Percentiles rank a stretch among this genome's conserved stretches.
Evolutionary conservation across 2,329 filamentous ascomycete species (phyloP).

Genomic region (Fusarium pseudocircinatum): DNA sequence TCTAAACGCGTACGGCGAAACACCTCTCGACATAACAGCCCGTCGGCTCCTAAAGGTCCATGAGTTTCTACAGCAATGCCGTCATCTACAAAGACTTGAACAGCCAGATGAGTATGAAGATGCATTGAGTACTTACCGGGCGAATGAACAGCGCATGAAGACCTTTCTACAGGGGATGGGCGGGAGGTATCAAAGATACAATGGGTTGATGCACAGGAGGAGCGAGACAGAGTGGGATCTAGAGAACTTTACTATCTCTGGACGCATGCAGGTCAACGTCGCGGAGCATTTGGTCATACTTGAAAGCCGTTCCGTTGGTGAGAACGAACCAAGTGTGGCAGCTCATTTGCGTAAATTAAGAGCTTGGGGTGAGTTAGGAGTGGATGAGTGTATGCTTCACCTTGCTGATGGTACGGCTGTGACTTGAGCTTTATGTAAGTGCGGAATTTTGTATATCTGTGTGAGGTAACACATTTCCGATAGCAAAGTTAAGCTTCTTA

Average conservation of each 20-base stretch:
- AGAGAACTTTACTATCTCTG: rapidly evolving
- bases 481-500: too few relatives aligned
- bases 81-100: neutral
- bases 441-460: too few relatives aligned
- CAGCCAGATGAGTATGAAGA: rapidly evolving
- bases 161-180: neutral
- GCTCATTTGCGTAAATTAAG: rapidly evolving
- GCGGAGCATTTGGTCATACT: neutral
- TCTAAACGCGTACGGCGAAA: rapidly evolving
- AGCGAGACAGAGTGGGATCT: neutral
- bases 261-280: rapidly evolving
- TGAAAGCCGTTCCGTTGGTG: rapidly evolving
- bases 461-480: too few relatives aligned
- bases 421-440: neutral
- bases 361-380: neutral
- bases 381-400: neutral
- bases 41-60: neutral
- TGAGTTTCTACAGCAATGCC: neutral
- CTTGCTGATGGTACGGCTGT: rapidly evolving
- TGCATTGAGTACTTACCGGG: rapidly evolving
- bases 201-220: neutral
- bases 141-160: neutral
- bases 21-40: neutral
- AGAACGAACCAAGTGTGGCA: rapidly evolving
- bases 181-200: rapidly evolving